Evolutionary conservation across 305 asterid genomes (phyloP), one percentile per base, ranked within the genome.

Genomic region (Fraxinus sp.): DNA sequence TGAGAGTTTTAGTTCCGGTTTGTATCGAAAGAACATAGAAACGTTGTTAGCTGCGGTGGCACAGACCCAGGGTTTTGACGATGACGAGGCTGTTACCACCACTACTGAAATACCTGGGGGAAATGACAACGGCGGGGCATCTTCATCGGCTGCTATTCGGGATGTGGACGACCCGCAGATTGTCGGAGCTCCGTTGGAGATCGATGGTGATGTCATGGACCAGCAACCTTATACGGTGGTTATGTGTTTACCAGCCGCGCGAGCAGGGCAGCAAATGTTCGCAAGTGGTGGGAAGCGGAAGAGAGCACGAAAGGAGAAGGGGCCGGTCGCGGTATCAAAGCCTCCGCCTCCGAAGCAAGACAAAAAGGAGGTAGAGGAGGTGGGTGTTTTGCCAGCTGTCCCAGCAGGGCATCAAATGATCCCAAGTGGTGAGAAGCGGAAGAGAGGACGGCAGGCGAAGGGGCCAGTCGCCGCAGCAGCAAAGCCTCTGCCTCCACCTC

Each of bases 381-480:
- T 9, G 74, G 22, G 35, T 68, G 75, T 68, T 68, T 13, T 68
- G 9, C 24, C 77, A 33, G 77, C 82, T n/a, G 85, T 46, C 59
- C 35, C 4, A 68, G 75, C 18, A 68, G 88, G n/a, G 37, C 39
- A 33, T 80, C 77, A 16, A 71, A 77, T 73, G 91, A 84, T 78
- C 83, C 88, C 82, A 82, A 81, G 49, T 13, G 88, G 46, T 4
- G 97, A 90, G 84, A 94, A 83, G 89, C 83, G 88, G 91, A 92
- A 85, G 89, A 88, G 99, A 49, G 98, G 99, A 2, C 87, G 99
- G 49, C 96, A 92, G 74, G 88, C 95, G 4, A 87, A 82, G 83
- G 94, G 87, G 78, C 90, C 82, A 64, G 16, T 46, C 18, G 84
- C 32, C 73, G 20, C 41, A 71, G 82, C 87, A 68, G 37, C 75